Percentiles rank a stretch among this genome's conserved stretches.
phyloP scores from a whole-genome alignment of 345 rosid species.

The Noccaea bulbosa region DNA sequence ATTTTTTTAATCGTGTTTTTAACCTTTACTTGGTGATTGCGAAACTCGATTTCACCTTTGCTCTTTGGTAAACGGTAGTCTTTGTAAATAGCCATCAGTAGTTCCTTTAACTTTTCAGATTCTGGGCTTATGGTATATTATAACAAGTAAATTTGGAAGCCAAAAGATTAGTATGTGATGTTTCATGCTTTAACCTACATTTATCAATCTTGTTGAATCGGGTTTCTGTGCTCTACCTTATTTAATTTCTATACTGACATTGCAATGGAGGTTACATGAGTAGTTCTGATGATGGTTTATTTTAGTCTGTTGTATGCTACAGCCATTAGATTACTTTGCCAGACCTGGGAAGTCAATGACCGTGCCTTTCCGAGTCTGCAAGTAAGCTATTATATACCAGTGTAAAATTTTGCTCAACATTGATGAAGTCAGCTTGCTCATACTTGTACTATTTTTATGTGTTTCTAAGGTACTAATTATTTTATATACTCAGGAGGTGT shows the following conservation, averaged over 20 bases:
- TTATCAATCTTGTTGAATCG: conserved; percentile 16
- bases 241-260: conserved; percentile 24
- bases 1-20: conserved; percentile 18
- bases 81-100: conserved; percentile 6
- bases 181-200: conserved; percentile 19
- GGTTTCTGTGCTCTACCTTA: conserved; percentile 16
- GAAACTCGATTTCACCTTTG: conserved; percentile 7
- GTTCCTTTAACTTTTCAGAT: conserved; percentile 18
- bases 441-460: conserved; percentile 7
- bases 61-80: conserved; percentile 24
- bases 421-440: conserved; percentile 17
- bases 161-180: conserved; percentile 22
- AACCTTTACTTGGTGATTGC: neutral
- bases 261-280: conserved; percentile 18
- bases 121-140: conserved; percentile 9
- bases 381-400: conserved; percentile 40
- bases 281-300: conserved; percentile 44
- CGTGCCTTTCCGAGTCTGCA: conserved; percentile 86
- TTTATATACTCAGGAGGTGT: conserved; percentile 57
- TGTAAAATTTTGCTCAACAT: conserved; percentile 2
- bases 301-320: conserved; percentile 80
- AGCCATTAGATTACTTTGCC: conserved; percentile 92
- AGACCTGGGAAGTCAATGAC: conserved; percentile 87
- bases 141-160: conserved; percentile 20
- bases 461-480: conserved; percentile 29